Conservation (phyloP, 108 stramenopile species). For the Chaetoceros muelleri region DNA sequence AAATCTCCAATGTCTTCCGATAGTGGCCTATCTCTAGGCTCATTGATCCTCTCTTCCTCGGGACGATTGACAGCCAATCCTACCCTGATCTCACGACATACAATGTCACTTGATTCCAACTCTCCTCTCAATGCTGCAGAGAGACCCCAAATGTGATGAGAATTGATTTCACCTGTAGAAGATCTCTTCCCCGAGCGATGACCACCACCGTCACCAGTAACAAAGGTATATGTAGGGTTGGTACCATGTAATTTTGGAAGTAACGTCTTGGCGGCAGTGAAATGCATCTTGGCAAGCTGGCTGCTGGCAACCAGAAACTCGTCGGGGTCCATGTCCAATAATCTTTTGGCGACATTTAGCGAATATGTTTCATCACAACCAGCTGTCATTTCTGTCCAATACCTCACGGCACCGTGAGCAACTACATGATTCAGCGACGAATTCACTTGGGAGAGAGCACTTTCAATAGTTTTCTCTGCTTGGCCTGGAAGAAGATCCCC, state of each 20-base stretch:
- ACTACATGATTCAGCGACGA: constrained; percentile 19
- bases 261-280: constrained; percentile 11
- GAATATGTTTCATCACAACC: constrained; percentile 16
- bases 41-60: background rate
- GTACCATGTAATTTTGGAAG: constrained; percentile 2
- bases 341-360: constrained; percentile 1
- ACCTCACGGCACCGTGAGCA: constrained; percentile 25
- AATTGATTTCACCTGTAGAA: constrained; percentile 18
- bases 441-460: constrained; percentile 3
- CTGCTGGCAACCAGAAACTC: constrained; percentile 3
- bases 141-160: constrained; percentile 18
- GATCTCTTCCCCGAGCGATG: constrained; percentile 6
- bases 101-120: background rate
- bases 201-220: constrained; percentile 10
- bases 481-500: constrained; percentile 20
- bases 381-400: constrained; percentile 13
- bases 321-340: constrained; percentile 9
- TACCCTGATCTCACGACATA: constrained; percentile 18
- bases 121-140: constrained; percentile 18
- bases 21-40: background rate
- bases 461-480: constrained; percentile 8
- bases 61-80: constrained; percentile 10
- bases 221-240: constrained; percentile 10
- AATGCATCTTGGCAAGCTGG: constrained; percentile 12
- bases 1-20: constrained; percentile 19